These are phyloP conservation scores for Fraxinus platypoda DNA, from an alignment of 305 asterid genomes.

Conservation along the genomic window DNA sequence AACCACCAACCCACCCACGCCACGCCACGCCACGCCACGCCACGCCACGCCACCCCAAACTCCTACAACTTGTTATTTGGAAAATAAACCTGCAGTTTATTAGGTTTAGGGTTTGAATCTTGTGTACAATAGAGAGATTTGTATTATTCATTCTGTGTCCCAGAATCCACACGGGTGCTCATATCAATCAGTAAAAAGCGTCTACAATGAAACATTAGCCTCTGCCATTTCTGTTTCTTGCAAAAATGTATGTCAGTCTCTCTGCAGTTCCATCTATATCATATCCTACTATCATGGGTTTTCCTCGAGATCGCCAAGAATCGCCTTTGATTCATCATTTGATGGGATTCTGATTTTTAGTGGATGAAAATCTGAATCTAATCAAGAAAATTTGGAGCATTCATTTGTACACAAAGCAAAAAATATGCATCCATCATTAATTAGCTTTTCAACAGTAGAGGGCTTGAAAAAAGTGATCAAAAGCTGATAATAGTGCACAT, in stretches of 20 bases:
- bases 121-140: neutral
- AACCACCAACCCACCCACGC: neutral
- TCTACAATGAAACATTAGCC: neutral
- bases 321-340: neutral
- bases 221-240: conserved; percentile 15
- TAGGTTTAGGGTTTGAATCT: conserved; percentile 32
- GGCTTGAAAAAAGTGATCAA: neutral
- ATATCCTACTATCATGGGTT: conserved; percentile 17
- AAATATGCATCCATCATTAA: neutral
- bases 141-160: neutral
- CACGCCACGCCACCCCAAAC: no score
- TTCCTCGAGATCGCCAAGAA: conserved; percentile 18
- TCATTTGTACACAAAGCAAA: neutral
- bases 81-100: conserved; percentile 1
- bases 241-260: conserved; percentile 17
- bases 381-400: neutral
- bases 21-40: no score
- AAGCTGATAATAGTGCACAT: neutral
- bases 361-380: neutral
- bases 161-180: conserved; percentile 15
- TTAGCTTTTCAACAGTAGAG: neutral
- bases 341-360: neutral
- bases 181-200: neutral
- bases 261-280: conserved; percentile 19
- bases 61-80: neutral